Evolutionary conservation across 177 flowering plant genomes (phyloP).

Genomic region (Vitis hybrid): DNA sequence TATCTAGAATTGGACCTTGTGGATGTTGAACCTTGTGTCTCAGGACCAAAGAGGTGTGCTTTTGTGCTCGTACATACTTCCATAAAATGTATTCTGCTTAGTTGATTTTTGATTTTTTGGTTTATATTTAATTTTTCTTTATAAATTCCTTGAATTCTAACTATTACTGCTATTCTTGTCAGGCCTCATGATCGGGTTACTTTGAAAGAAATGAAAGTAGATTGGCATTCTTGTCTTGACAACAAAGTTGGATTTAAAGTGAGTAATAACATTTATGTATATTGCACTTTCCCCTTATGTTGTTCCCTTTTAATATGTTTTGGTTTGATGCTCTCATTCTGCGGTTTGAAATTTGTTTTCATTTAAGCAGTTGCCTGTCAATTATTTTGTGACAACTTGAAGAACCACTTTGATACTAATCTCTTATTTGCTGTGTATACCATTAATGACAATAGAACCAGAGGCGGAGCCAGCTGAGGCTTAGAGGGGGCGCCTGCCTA

Average conservation of each 20-base stretch:
- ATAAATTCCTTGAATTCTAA: neutral
- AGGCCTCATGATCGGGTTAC: slow-evolving; percentile 96
- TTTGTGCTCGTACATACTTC: neutral
- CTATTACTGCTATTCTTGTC: slow-evolving; percentile 12
- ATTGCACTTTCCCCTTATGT: neutral
- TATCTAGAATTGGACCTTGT: slow-evolving; percentile 68
- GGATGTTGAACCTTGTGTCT: slow-evolving; percentile 87
- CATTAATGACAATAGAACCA: too few relatives aligned
- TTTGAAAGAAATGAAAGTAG: slow-evolving; percentile 87
- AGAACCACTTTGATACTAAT: too few relatives aligned
- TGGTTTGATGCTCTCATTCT: neutral
- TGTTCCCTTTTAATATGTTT: neutral
- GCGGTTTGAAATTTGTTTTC: neutral
- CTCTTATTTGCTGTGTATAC: too few relatives aligned
- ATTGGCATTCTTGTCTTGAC: slow-evolving; percentile 94
- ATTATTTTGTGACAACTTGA: too few relatives aligned
- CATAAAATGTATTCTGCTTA: neutral
- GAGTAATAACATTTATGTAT: slow-evolving; percentile 5
- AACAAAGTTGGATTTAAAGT: slow-evolving; percentile 96
- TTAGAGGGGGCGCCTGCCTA: too few relatives aligned
- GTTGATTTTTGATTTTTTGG: neutral
- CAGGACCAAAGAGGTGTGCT: slow-evolving; percentile 89
- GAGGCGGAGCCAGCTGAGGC: too few relatives aligned
- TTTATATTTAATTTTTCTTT: neutral
- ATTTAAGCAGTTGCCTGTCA: neutral